Conservation (phyloP, 345 rosid genomes). For the Garcia nutans region DNA sequence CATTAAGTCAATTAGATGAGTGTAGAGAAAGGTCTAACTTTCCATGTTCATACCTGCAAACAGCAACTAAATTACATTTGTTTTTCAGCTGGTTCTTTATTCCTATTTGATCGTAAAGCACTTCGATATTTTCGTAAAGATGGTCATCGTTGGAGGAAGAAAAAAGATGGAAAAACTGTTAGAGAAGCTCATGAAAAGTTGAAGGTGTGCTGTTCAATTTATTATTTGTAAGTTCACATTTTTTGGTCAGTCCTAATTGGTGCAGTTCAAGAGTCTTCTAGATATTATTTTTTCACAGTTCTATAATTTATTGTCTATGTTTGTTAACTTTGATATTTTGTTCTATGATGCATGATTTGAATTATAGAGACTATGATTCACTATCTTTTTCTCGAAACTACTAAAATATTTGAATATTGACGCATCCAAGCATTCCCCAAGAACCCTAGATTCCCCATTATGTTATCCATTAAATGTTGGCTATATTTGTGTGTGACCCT, state of each 20-base stretch:
- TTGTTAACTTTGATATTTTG: background rate
- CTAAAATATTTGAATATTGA: background rate
- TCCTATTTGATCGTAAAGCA: conserved; percentile 80
- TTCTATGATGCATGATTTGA: background rate
- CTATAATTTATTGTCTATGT: background rate
- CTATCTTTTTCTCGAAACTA: background rate
- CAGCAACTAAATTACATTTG: conserved; percentile 24
- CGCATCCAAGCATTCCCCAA: background rate
- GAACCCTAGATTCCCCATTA: no score
- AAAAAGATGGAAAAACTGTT: conserved; percentile 91
- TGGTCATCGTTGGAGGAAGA: conserved; percentile 92
- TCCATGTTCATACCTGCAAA: conserved; percentile 1
- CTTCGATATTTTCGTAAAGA: conserved; percentile 88
- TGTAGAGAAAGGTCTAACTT: conserved; percentile 8
- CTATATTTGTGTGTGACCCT: no score
- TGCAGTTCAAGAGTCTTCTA: conserved; percentile 10
- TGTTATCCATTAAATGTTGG: no score
- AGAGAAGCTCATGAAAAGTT: conserved; percentile 98
- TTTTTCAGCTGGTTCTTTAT: conserved; percentile 76
- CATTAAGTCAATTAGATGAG: no score
- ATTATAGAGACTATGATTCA: no score
- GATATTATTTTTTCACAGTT: conserved; percentile 2
- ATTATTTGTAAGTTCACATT: conserved; percentile 46
- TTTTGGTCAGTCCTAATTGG: conserved; percentile 23
- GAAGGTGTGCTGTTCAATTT: conserved; percentile 69